Evolutionary conservation across 345 rosid species (phyloP).

Genomic region (Clarkia xantiana): DNA sequence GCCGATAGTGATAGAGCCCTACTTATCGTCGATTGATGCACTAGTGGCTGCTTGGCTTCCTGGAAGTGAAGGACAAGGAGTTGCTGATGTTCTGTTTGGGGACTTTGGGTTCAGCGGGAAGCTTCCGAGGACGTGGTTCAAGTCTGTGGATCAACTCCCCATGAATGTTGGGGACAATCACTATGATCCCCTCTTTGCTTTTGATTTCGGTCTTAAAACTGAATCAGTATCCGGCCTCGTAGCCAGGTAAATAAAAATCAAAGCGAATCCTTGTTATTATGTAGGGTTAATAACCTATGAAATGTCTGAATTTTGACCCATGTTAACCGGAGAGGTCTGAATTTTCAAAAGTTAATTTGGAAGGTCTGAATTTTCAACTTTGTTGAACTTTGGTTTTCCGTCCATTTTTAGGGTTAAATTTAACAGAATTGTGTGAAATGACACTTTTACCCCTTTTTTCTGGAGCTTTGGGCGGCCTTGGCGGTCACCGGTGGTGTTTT

Average conservation of each 20-base stretch:
- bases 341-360: too few species aligned
- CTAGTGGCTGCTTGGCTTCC: conserved; percentile 92
- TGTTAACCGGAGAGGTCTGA: too few species aligned
- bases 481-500: too few species aligned
- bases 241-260: conserved; percentile 28
- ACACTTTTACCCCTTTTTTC: too few species aligned
- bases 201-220: conserved; percentile 69
- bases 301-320: too few species aligned
- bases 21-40: conserved; percentile 46
- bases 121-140: conserved; percentile 88
- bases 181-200: conserved; percentile 77
- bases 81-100: conserved; percentile 73
- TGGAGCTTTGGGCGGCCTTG: too few species aligned
- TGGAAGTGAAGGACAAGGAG: conserved; percentile 89
- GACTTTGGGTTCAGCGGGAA: conserved; percentile 77
- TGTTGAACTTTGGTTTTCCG: too few species aligned
- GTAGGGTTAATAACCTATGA: too few species aligned
- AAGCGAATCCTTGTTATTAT: background rate
- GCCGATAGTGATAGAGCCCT: conserved; percentile 72
- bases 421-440: too few species aligned
- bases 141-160: conserved; percentile 71
- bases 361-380: too few species aligned
- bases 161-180: conserved; percentile 69
- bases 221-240: conserved; percentile 43
- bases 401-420: too few species aligned